Percentiles rank a stretch among this genome's conserved stretches.
phyloP scores from a whole-genome alignment of 345 rosid genomes.

The Eucalyptus curtisii region DNA sequence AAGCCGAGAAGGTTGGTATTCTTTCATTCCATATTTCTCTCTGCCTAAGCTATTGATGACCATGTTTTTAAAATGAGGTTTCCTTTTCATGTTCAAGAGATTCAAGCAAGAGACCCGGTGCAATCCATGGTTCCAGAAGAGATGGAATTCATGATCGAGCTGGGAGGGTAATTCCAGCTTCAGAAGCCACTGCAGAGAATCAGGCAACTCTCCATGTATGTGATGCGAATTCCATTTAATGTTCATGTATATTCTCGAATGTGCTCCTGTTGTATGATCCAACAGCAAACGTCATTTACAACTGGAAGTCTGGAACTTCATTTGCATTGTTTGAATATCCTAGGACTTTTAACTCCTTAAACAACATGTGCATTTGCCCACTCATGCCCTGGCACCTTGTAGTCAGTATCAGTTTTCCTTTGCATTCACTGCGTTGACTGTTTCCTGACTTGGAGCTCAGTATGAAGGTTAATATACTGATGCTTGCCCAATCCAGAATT shows the following conservation, averaged over 20 bases:
- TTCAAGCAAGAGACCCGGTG: constrained; percentile 30
- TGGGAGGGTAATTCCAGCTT: constrained; percentile 65
- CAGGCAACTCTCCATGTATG: constrained; percentile 56
- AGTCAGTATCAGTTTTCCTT: background rate
- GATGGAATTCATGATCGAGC: constrained; percentile 23
- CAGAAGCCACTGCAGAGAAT: constrained; percentile 85
- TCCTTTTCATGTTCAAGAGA: constrained; percentile 33
- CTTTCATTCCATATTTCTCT: background rate
- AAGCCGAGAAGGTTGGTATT: constrained; percentile 60
- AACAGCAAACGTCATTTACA: background rate
- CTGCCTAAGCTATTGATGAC: background rate
- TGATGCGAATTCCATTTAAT: background rate
- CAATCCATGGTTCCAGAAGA: constrained; percentile 41
- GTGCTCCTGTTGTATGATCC: background rate
- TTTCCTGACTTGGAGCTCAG: background rate
- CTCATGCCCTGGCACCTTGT: background rate
- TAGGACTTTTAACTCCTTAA: background rate
- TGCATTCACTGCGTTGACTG: background rate
- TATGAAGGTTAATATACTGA: background rate
- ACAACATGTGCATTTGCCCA: background rate
- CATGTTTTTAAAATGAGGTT: background rate
- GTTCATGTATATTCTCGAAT: background rate
- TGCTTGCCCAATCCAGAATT: background rate
- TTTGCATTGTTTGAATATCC: background rate
- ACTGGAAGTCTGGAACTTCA: background rate